Percentiles rank a stretch among this genome's conserved stretches.
Evolutionary conservation across 148 eudicot species (phyloP).

Genomic region (Vaccinium corymbosum): DNA sequence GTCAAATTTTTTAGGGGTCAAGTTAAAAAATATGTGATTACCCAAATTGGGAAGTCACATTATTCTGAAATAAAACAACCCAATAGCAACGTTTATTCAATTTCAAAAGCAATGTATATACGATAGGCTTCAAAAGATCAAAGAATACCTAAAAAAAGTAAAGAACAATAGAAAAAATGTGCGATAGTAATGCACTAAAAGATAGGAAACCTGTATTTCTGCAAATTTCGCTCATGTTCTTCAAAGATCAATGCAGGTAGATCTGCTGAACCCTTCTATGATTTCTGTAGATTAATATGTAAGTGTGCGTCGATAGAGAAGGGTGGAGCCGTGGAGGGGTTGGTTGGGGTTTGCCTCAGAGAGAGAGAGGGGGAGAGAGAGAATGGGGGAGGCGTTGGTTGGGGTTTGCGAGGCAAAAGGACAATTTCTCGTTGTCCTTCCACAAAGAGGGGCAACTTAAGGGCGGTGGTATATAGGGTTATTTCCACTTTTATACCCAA

Average conservation of each 20-base stretch:
- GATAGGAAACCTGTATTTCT: constrained; percentile 6
- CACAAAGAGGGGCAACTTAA: not conserved
- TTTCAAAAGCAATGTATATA: not conserved
- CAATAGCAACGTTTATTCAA: not conserved
- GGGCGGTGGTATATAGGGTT: not conserved
- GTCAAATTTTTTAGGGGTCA: not conserved
- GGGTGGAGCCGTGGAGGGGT: not conserved
- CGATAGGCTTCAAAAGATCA: not conserved
- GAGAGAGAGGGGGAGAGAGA: not conserved
- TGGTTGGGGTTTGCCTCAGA: not conserved
- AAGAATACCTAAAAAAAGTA: not conserved
- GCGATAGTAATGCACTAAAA: not conserved
- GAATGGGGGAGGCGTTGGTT: not conserved
- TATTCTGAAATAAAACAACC: not conserved
- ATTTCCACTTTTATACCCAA: too few species aligned
- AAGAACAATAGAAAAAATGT: too few species aligned
- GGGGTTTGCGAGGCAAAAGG: not conserved
- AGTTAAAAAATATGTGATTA: not conserved
- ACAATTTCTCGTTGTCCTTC: not conserved
- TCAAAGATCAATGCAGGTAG: not conserved
- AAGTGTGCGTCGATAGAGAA: not conserved
- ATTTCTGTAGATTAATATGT: not conserved
- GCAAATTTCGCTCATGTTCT: not conserved
- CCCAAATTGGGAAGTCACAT: not conserved
- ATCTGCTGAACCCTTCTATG: not conserved